A percentile compares a stretch with the other conserved stretches of the same genome.
Conservation (phyloP, 441 rosid species). For the Mallotus japonicus region DNA sequence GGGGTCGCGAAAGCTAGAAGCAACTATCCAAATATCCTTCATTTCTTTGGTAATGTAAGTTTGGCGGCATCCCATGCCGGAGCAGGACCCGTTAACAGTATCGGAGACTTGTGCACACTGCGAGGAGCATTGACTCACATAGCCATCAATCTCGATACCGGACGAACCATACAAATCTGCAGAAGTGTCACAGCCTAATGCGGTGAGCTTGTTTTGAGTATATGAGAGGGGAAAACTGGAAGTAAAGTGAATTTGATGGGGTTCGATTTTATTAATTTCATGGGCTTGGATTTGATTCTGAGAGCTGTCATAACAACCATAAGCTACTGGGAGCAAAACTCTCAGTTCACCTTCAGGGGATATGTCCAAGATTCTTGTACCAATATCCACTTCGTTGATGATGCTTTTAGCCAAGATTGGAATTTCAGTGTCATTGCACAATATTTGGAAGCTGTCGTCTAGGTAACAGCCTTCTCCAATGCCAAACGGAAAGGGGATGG, state of each 20-base stretch:
- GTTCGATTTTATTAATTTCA: not conserved
- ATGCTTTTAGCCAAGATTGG: not conserved
- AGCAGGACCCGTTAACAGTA: constrained; percentile 1
- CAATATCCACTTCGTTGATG: not conserved
- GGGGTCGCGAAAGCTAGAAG: not conserved
- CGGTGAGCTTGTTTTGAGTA: constrained; percentile 1
- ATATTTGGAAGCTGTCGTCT: not conserved
- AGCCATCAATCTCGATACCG: not conserved
- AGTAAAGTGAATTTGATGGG: not conserved
- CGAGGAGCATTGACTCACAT: not conserved
- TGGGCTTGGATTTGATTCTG: not conserved
- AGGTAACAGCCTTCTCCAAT: not conserved
- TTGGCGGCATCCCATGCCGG: constrained; percentile 21
- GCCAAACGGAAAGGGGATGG: not conserved
- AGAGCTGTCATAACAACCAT: not conserved
- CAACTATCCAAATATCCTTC: not conserved
- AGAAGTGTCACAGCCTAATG: constrained; percentile 2
- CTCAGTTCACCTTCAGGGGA: not conserved
- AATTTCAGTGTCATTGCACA: not conserved
- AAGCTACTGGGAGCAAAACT: not conserved
- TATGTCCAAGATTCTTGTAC: not conserved
- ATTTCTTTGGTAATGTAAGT: not conserved
- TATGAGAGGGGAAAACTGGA: not conserved
- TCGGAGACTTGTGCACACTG: not conserved
- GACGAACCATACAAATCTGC: not conserved